Base-by-base conservation (phyloP, 768 basidiomycete species). In the Chlorophyllum brunneum region DNA sequence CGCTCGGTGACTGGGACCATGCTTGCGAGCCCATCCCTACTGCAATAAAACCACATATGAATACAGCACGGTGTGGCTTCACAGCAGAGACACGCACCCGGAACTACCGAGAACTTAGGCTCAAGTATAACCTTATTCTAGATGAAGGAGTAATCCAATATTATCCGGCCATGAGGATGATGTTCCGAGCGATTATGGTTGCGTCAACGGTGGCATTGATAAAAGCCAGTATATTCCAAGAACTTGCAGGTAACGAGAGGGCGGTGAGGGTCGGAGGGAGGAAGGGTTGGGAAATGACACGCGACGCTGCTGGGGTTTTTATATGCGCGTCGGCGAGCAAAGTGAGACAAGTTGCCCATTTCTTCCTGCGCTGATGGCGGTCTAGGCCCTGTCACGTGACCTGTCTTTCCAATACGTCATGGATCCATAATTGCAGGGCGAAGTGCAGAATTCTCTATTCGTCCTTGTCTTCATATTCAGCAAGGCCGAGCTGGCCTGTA, bases 141-240 rank as follows among this genome's bases (percentile, higher is more conserved):
- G 31, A 23, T 23, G 33, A 20, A 30, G 31, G 34, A 46, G 5
- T 4, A 18, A 23, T 46, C 31, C 45, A 23, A 23, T 15, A 34
- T 46, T 46, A 46, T 26, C 41, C 42, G 6, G 20, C 45, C 45
- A 46, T n/a, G 45, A 34, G 45, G 45, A 34, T 13, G 9, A 34
- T 46, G 31, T 20, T 20, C 31, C 18, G n/a, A 9, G 26, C 18
- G 20, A 23, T 46, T 22, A 46, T 31, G 45, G 45, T 33, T 18
- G 45, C 30, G 31, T 33, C 23, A 33, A 34, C 45, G 20, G 31
- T 16, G 31, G 9, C 18, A 15, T 27, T 31, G 27, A 16, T 31
- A 18, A n/a, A n/a, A 33, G 30, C 16, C 30, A 33, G 18, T 46
- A 34, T n/a, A 33, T 5, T 34, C 27, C 9, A 29, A 11, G 30